Percentiles rank a stretch among this genome's conserved stretches.
These are phyloP conservation scores for Penicillium coprophilum DNA, from an alignment of 495 filamentous ascomycete species.

Conservation along the genomic window DNA sequence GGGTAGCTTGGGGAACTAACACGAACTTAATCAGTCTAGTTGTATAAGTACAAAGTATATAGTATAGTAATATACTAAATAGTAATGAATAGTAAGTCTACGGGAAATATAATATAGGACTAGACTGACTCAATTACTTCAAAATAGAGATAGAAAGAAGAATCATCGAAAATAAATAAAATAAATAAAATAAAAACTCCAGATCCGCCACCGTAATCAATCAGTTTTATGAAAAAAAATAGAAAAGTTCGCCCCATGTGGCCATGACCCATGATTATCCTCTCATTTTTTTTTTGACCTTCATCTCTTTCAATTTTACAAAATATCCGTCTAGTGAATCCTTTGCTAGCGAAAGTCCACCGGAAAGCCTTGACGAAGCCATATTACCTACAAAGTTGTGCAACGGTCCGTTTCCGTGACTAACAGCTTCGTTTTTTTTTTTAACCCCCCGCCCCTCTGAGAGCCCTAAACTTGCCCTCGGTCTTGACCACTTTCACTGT, in stretches of 20 bases:
- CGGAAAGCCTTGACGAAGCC: too few species aligned
- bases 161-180: background rate
- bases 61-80: too few species aligned
- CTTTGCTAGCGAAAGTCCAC: background rate
- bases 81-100: too few species aligned
- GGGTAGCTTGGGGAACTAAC: conserved; percentile 26
- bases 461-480: conserved; percentile 21
- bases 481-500: conserved; percentile 9
- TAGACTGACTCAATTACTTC: too few species aligned
- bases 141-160: too few species aligned
- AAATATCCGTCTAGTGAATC: background rate
- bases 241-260: conserved; percentile 13
- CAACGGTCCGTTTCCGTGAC: conserved; percentile 45
- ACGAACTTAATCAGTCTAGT: conserved; percentile 12
- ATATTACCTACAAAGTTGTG: conserved; percentile 12
- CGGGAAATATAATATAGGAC: too few species aligned
- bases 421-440: conserved; percentile 41
- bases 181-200: too few species aligned
- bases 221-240: background rate
- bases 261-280: conserved; percentile 9
- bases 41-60: background rate
- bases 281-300: conserved; percentile 4
- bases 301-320: conserved; percentile 11
- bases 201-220: conserved; percentile 11
- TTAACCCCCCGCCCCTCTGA: conserved; percentile 6